Percentiles rank a stretch among this genome's conserved stretches.
These are phyloP conservation scores for Talaromyces wortmannii DNA, from an alignment of 495 filamentous ascomycete species.

Conservation along the genomic window DNA sequence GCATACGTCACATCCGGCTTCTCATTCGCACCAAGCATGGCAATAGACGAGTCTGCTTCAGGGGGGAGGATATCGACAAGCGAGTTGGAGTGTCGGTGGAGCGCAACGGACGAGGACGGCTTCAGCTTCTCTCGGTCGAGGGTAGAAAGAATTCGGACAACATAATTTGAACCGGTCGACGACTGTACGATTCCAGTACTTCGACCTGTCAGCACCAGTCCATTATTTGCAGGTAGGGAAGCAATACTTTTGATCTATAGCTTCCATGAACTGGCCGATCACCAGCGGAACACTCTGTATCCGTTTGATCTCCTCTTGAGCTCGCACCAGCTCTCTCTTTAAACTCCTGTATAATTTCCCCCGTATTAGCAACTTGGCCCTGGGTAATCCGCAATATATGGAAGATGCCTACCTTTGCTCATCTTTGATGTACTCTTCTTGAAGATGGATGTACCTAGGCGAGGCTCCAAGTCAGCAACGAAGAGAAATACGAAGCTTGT, in stretches of 20 bases:
- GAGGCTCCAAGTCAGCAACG: background rate
- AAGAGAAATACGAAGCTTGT: background rate
- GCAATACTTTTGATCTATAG: constrained; percentile 93
- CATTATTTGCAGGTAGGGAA: background rate
- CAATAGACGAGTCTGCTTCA: constrained; percentile 96
- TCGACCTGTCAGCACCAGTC: constrained; percentile 15
- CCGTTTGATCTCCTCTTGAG: constrained; percentile 98
- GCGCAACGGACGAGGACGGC: constrained; percentile 91
- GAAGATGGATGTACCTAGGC: constrained; percentile 86
- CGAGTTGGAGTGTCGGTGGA: constrained; percentile 97
- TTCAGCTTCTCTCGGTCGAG: constrained; percentile 97
- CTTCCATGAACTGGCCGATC: constrained; percentile 99
- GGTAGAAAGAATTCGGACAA: constrained; percentile 95
- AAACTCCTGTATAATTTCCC: constrained; percentile 57
- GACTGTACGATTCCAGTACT: constrained; percentile 98
- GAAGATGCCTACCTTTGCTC: constrained; percentile 69
- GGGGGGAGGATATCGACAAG: constrained; percentile 97
- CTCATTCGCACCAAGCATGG: constrained; percentile 92
- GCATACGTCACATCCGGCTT: constrained; percentile 98
- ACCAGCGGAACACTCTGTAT: constrained; percentile 97
- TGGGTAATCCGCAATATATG: background rate
- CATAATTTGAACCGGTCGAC: constrained; percentile 96
- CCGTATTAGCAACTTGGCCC: no score
- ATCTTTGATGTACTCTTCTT: constrained; percentile 99
- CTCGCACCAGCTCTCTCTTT: constrained; percentile 93